Conservation (phyloP, 495 filamentous ascomycete species). For the Tricharina praecox region DNA sequence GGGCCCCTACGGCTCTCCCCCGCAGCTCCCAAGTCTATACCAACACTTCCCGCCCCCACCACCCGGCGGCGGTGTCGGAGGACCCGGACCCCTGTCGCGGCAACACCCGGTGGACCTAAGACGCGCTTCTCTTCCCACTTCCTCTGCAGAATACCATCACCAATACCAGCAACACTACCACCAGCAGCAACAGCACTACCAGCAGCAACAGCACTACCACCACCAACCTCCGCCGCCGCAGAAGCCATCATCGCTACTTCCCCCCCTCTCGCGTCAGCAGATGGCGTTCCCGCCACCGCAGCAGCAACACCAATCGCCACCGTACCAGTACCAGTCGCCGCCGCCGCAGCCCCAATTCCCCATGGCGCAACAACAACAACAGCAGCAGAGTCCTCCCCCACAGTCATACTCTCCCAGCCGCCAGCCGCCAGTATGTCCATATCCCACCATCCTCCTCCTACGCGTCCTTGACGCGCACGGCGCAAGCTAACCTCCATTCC, state of each 20-base stretch:
- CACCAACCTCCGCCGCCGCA: neutral
- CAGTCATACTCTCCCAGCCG: neutral
- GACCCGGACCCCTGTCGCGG: neutral
- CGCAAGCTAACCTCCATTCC: no score
- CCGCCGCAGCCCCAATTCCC: no score
- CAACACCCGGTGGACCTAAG: neutral
- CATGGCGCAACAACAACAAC: slow-evolving; percentile 1
- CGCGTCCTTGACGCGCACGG: neutral
- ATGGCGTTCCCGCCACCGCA: no score
- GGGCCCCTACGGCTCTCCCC: neutral
- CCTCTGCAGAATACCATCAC: neutral
- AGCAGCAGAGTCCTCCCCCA: neutral
- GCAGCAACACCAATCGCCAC: no score
- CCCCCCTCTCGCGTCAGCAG: neutral
- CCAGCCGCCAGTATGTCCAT: neutral
- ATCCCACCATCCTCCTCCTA: neutral
- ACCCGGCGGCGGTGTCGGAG: neutral
- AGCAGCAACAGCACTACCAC: neutral
- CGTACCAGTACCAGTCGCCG: no score
- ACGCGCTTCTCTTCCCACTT: neutral
- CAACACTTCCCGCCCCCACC: neutral
- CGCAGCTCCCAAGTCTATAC: neutral
- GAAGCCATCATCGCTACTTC: neutral
- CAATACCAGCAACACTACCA: neutral
- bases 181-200: neutral